Base-by-base conservation (phyloP, 2,329 filamentous ascomycete genomes). In the Daldinia eschscholtzii region DNA sequence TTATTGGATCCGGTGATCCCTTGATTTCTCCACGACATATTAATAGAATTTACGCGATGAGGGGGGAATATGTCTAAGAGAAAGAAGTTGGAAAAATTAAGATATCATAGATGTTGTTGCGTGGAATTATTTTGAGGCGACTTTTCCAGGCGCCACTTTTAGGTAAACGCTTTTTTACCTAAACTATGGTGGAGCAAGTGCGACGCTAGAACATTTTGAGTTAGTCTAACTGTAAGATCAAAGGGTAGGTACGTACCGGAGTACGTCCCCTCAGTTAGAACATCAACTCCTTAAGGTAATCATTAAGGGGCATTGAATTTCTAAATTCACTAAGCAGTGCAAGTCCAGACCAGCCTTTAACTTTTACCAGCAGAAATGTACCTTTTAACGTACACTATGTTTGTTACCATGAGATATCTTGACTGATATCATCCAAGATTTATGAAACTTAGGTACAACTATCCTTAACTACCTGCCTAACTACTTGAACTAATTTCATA, bases 1-100 rank as follows among this genome's bases (percentile, higher is more conserved):
- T 98, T 98, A 83, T 99, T 99, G 50, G 97, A 98, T 59, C 96
- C 96, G 20, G 96, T 99, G 80, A 97, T 97, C 75, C 96, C 96
- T 80, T 91, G 89, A 65, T 83, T 88, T 84, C 88, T 85, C 89
- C 89, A 91, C 77, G 89, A 85, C 89, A 91, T 91, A 44, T 52
- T 77, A 70, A 61, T 12, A 35, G 35, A 30, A 26, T 33, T 66
- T 39, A 63, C 57, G 58, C 53, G 41, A 6, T 67, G 60, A 30
- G 37, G 20, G 53, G 37, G 20, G 42, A 57, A 46, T 12, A 20
- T 41, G 33, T 23, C 13, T 58, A 4, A 12, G 10, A 23, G 44
- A 33, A 37, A n/a, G 12, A 23, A 9, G 20, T 42, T 50, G 48
- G 12, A 42, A 52, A 46, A 52, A 46, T 6, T 18, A 35, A 26